A percentile compares a stretch with the other conserved stretches of the same genome.
These are phyloP conservation scores for Sporobolomyces phaffii DNA, from an alignment of 768 basidiomycete species.

Conservation along the genomic window DNA sequence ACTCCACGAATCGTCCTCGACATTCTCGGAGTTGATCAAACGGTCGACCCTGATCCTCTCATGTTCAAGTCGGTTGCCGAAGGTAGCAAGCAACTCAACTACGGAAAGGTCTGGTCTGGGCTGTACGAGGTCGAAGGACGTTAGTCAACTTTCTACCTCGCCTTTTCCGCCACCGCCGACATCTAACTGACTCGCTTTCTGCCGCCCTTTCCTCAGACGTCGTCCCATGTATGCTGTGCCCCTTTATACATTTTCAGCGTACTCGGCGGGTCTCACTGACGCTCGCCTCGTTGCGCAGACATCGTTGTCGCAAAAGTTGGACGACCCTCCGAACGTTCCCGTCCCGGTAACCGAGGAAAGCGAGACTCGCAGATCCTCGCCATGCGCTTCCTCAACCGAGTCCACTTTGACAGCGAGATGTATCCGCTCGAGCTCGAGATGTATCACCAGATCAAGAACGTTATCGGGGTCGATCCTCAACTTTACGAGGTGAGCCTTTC, in stretches of 20 bases:
- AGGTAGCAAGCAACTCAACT: slow-evolving; percentile 91
- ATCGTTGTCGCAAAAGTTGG: slow-evolving; percentile 87
- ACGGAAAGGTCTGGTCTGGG: slow-evolving; percentile 96
- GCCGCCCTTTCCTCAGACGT: slow-evolving; percentile 17
- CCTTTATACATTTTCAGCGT: too few species aligned
- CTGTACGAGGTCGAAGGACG: slow-evolving; percentile 90
- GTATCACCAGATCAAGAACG: slow-evolving; percentile 99
- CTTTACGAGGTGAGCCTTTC: slow-evolving; percentile 77
- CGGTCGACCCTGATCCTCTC: slow-evolving; percentile 85
- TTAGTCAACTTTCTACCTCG: slow-evolving; percentile 61
- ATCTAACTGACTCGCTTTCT: neutral
- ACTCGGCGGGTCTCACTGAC: neutral
- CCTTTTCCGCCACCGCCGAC: neutral
- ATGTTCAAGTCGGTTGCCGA: slow-evolving; percentile 92
- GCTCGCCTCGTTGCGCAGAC: slow-evolving; percentile 48
- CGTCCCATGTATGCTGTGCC: slow-evolving; percentile 29
- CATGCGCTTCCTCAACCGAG: slow-evolving; percentile 98
- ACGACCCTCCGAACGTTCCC: slow-evolving; percentile 84
- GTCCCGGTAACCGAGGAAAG: slow-evolving; percentile 96
- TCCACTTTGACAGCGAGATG: slow-evolving; percentile 93
- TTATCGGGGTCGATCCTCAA: slow-evolving; percentile 94
- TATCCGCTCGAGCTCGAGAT: slow-evolving; percentile 95
- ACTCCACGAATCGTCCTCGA: slow-evolving; percentile 95
- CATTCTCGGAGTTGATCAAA: slow-evolving; percentile 88
- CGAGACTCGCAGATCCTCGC: slow-evolving; percentile 92